Evolutionary conservation across 192 early-diverging fungal species (phyloP).

Genomic region (Physocladia obscura): DNA sequence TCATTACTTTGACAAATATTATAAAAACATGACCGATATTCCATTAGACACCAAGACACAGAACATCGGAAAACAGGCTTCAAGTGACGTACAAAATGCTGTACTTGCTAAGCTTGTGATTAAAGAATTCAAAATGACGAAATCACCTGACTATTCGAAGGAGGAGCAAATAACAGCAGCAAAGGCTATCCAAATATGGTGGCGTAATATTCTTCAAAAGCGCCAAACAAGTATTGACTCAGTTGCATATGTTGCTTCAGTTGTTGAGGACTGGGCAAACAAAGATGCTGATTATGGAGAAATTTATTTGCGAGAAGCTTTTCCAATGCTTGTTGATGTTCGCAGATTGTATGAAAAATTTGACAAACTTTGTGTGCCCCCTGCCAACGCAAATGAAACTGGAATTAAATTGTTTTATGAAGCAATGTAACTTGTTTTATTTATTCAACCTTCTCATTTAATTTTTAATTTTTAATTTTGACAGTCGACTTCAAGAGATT

Average conservation of each 20-base stretch:
- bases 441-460: neutral
- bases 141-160: neutral
- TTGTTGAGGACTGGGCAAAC: no score
- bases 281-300: no score
- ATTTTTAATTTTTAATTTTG: no score
- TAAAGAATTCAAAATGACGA: neutral
- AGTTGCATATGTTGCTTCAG: no score
- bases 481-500: neutral
- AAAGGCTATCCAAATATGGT: neutral
- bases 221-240: no score
- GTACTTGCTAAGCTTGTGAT: neutral
- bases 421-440: neutral
- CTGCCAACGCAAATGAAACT: neutral
- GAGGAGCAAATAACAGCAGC: neutral
- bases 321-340: no score
- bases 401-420: slow-evolving; percentile 10
- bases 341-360: no score
- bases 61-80: neutral
- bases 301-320: no score
- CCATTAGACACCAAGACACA: neutral
- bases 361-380: neutral
- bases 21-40: neutral
- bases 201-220: neutral
- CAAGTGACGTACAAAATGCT: neutral
- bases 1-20: neutral